Conservation (phyloP, 306 rosid genomes). For the Herpetospermum pedunculosum region DNA sequence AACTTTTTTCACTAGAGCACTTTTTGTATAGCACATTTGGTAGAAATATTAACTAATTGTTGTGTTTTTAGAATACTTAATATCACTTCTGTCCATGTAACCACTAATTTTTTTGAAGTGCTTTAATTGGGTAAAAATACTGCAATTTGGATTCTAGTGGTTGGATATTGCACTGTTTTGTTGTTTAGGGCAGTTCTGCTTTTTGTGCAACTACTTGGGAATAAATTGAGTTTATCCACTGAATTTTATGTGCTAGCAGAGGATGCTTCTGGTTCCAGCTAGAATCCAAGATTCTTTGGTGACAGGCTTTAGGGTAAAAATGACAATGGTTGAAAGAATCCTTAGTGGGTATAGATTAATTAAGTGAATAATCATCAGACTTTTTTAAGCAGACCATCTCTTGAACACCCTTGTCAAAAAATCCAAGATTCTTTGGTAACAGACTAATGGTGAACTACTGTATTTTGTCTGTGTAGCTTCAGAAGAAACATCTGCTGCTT, state of each 20-base stretch:
- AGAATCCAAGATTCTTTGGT: background rate
- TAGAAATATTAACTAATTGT: background rate
- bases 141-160: too few species aligned
- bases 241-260: background rate
- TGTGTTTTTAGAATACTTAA: background rate
- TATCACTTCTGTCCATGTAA: background rate
- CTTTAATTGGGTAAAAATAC: too few species aligned
- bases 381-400: background rate
- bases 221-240: background rate
- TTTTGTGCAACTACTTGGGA: background rate
- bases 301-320: background rate
- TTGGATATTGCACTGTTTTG: background rate
- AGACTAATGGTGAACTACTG: background rate
- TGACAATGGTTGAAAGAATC: background rate
- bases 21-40: too few species aligned
- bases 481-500: conserved; percentile 49
- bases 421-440: background rate
- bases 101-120: background rate
- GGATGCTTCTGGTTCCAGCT: background rate
- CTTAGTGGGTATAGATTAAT: background rate
- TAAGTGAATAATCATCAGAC: background rate
- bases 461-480: conserved; percentile 37
- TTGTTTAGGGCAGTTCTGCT: background rate
- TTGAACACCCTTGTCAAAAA: background rate
- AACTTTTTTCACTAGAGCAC: background rate